Evolutionary conservation across 106 monocot genomes (phyloP).

Genomic region (Gastrodia elata): DNA sequence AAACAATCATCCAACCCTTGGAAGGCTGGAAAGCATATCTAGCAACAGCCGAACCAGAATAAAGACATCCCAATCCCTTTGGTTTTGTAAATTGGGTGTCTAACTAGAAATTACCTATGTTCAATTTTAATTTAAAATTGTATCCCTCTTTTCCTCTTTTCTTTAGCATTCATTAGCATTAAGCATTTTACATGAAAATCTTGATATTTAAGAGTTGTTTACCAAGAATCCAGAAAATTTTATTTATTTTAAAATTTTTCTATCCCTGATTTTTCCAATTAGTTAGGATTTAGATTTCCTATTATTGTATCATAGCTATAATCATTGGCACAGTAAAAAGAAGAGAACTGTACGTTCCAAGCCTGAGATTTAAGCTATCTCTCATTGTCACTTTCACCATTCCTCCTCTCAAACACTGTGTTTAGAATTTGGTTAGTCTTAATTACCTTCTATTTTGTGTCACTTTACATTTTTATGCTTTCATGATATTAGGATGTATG

Average conservation of each 20-base stretch:
- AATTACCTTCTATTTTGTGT: too few species aligned
- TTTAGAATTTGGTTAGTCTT: too few species aligned
- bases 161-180: not conserved
- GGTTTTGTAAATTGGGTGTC: not conserved
- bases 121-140: not conserved
- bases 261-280: not conserved
- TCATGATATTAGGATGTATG: too few species aligned
- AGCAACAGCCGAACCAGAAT: not conserved
- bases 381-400: not conserved
- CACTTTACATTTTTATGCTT: too few species aligned
- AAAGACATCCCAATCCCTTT: not conserved
- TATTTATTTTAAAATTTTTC: not conserved
- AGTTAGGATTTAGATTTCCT: not conserved
- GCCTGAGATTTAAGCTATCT: not conserved
- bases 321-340: not conserved
- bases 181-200: not conserved
- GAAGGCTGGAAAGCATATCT: too few species aligned
- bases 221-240: not conserved
- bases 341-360: not conserved
- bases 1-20: too few species aligned
- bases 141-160: not conserved
- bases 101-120: not conserved
- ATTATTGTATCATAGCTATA: not conserved
- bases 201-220: not conserved
- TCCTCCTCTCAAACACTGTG: too few species aligned